These are phyloP conservation scores for Aureobasidium zeae DNA, from an alignment of 2,329 filamentous ascomycete genomes.

Conservation along the genomic window DNA sequence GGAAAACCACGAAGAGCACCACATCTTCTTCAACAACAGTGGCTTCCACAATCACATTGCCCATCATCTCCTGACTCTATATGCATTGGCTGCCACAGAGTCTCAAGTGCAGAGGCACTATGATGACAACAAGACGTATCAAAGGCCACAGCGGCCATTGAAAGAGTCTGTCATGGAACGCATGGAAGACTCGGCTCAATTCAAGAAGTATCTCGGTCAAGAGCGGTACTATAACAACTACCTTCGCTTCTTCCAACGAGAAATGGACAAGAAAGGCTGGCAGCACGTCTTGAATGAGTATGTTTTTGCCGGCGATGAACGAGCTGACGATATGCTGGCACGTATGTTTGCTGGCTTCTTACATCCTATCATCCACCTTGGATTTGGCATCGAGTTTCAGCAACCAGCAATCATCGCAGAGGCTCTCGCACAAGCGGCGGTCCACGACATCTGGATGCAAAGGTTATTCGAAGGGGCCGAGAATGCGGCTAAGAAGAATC, in stretches of 20 bases:
- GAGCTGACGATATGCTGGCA: slow-evolving; percentile 58
- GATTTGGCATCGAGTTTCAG: slow-evolving; percentile 73
- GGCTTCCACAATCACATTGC: slow-evolving; percentile 77
- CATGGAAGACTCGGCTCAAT: slow-evolving; percentile 48
- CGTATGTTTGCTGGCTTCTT: slow-evolving; percentile 62
- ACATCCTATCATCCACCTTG: slow-evolving; percentile 76
- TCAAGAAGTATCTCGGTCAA: slow-evolving; percentile 53
- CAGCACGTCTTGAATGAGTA: slow-evolving; percentile 54
- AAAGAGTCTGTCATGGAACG: slow-evolving; percentile 45
- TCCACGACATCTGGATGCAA: slow-evolving; percentile 53
- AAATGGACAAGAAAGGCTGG: slow-evolving; percentile 59
- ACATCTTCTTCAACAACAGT: slow-evolving; percentile 68
- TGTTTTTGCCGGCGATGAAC: slow-evolving; percentile 56
- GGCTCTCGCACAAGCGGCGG: slow-evolving; percentile 65
- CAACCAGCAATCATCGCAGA: slow-evolving; percentile 76
- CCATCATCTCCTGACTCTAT: slow-evolving; percentile 69
- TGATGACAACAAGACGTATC: slow-evolving; percentile 56
- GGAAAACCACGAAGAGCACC: slow-evolving; percentile 62
- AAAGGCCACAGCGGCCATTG: slow-evolving; percentile 41
- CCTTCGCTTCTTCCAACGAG: slow-evolving; percentile 63
- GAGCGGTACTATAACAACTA: slow-evolving; percentile 62
- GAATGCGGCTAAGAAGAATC: slow-evolving; percentile 28
- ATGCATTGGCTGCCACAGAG: slow-evolving; percentile 60
- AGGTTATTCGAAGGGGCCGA: slow-evolving; percentile 49
- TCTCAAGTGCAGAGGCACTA: slow-evolving; percentile 55